These are phyloP conservation scores for Przewalskia tangutica DNA, from an alignment of 257 asterid species.

Conservation along the genomic window DNA sequence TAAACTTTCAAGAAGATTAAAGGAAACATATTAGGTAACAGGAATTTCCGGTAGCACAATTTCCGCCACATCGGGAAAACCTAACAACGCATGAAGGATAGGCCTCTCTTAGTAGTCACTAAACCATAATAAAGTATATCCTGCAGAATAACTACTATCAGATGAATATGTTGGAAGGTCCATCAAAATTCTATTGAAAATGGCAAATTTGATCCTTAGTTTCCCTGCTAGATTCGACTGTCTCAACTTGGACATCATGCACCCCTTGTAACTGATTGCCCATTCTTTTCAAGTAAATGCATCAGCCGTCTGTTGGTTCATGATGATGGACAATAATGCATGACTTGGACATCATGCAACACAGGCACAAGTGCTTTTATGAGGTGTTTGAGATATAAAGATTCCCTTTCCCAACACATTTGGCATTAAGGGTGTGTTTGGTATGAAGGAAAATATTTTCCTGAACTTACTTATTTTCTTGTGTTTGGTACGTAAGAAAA, in stretches of 20 bases:
- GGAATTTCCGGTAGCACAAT: background rate
- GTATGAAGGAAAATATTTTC: too few relatives aligned
- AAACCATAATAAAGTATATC: background rate
- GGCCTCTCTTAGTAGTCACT: background rate
- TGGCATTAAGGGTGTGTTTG: background rate
- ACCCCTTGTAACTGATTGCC: background rate
- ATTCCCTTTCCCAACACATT: background rate
- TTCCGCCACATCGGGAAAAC: background rate
- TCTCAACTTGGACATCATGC: background rate
- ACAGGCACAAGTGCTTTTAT: background rate
- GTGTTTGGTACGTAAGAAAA: too few relatives aligned
- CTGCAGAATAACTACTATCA: background rate
- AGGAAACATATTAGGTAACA: too few relatives aligned
- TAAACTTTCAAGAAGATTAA: too few relatives aligned
- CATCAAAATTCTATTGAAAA: background rate
- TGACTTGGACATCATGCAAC: background rate
- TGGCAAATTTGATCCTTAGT: background rate
- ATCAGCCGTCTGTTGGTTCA: background rate
- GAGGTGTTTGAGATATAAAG: background rate
- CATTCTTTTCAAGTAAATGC: background rate
- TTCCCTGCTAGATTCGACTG: background rate
- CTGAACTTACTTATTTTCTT: too few relatives aligned
- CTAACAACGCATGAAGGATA: background rate
- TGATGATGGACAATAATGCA: background rate
- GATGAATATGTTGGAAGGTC: background rate